Evolutionary conservation across 164 flowering plant genomes (phyloP).

Genomic region (Aristolochia fimbriata): DNA sequence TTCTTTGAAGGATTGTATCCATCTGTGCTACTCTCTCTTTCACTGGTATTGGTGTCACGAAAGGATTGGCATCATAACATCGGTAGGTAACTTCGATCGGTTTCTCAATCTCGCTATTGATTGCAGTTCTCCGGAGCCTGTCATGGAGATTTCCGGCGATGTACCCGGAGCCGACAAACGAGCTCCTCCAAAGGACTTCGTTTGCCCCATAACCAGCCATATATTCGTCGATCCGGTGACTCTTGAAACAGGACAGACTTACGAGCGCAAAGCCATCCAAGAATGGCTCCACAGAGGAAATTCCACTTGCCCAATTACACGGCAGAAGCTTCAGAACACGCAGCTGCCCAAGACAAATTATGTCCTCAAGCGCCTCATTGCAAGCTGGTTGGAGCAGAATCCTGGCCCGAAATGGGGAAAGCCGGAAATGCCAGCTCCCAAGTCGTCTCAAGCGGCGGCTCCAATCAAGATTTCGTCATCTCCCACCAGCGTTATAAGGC

Average conservation of each 20-base stretch:
- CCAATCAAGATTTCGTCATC: constrained; percentile 32
- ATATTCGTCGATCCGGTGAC: constrained; percentile 75
- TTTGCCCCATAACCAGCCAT: constrained; percentile 70
- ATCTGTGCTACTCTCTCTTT: no score
- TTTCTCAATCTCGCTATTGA: constrained; percentile 8
- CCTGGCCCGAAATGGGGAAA: constrained; percentile 19
- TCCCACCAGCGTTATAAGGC: constrained; percentile 58
- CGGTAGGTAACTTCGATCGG: no score
- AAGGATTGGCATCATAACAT: no score
- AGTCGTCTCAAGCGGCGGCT: constrained; percentile 9
- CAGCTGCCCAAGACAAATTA: constrained; percentile 74
- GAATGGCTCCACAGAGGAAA: constrained; percentile 83
- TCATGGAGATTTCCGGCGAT: constrained; percentile 38
- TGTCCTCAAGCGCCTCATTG: constrained; percentile 71
- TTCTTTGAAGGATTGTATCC: no score
- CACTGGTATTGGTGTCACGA: no score
- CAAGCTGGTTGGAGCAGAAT: constrained; percentile 60
- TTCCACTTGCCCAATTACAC: constrained; percentile 70
- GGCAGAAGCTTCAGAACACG: constrained; percentile 53
- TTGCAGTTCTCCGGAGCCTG: constrained; percentile 28
- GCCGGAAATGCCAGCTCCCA: constrained; percentile 11
- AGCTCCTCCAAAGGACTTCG: constrained; percentile 74
- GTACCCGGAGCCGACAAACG: constrained; percentile 27
- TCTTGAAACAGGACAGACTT: constrained; percentile 85
- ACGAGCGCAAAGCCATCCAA: constrained; percentile 68